Percentiles rank a stretch among this genome's conserved stretches.
These are phyloP conservation scores for Pseudocercospora fijiensis DNA, from an alignment of 2,329 filamentous ascomycete genomes.

Conservation along the genomic window DNA sequence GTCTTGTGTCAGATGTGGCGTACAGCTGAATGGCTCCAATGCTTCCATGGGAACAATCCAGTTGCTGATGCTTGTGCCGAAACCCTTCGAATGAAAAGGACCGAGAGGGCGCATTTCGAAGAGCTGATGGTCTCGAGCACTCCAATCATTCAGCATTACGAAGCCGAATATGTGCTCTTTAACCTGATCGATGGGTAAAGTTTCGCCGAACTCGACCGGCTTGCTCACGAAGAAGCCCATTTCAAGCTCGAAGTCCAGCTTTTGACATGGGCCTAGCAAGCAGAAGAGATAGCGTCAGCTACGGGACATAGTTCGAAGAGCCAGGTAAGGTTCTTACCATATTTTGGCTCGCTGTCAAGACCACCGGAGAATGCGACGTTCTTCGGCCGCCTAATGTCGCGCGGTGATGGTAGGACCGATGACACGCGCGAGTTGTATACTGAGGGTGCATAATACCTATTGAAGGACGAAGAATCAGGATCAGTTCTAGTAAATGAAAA, in stretches of 20 bases:
- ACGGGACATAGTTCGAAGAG: not conserved
- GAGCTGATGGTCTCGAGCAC: conserved; percentile 56
- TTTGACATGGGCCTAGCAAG: conserved; percentile 31
- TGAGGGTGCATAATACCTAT: conserved; percentile 39
- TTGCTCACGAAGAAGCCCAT: conserved; percentile 48
- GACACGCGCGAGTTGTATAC: conserved; percentile 47
- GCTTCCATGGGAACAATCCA: conserved; percentile 64
- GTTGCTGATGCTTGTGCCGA: conserved; percentile 59
- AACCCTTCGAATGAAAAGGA: conserved; percentile 62
- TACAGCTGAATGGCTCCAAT: conserved; percentile 43
- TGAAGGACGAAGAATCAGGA: not conserved
- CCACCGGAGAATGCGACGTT: conserved; percentile 44
- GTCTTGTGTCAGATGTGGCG: conserved; percentile 31
- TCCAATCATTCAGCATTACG: conserved; percentile 65
- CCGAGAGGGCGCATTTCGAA: conserved; percentile 63
- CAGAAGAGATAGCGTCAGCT: not conserved
- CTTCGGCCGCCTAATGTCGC: conserved; percentile 46
- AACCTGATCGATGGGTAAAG: conserved; percentile 44
- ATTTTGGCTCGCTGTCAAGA: conserved; percentile 40
- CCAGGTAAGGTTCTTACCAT: conserved; percentile 30
- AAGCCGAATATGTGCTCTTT: conserved; percentile 61
- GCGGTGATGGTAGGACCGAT: conserved; percentile 32
- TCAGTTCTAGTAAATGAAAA: not conserved
- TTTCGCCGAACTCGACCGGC: conserved; percentile 42
- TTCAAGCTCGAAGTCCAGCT: conserved; percentile 53